These are phyloP conservation scores for Flaveria sonorensis DNA, from an alignment of 129 eudicot genomes.

Conservation along the genomic window DNA sequence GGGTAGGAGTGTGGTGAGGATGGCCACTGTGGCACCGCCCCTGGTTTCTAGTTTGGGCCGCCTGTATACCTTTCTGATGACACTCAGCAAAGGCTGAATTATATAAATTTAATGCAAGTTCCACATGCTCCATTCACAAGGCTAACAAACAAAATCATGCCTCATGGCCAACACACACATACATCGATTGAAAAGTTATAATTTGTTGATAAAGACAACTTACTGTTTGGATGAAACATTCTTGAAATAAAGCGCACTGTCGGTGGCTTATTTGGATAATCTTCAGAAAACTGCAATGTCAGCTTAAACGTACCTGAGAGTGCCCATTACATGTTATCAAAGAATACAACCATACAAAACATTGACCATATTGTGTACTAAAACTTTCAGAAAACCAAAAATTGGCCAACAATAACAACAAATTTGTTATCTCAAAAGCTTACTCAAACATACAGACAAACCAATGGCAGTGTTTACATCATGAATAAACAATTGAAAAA, in stretches of 20 bases:
- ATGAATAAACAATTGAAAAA: background rate
- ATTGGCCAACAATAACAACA: background rate
- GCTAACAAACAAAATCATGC: constrained; percentile 5
- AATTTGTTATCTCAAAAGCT: constrained; percentile 14
- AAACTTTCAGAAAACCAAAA: background rate
- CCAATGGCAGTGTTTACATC: background rate
- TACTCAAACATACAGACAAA: background rate
- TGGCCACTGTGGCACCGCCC: background rate
- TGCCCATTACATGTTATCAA: constrained; percentile 23
- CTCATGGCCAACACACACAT: constrained; percentile 7
- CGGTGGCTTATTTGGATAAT: constrained; percentile 65
- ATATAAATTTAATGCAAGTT: constrained; percentile 8
- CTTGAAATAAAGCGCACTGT: constrained; percentile 65
- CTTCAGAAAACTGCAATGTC: constrained; percentile 61
- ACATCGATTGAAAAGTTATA: background rate
- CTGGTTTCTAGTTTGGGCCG: background rate
- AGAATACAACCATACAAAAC: background rate
- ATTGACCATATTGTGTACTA: background rate
- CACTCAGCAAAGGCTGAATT: background rate
- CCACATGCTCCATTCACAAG: background rate
- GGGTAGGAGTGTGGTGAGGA: background rate
- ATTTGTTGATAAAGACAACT: constrained; percentile 27
- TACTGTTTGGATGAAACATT: constrained; percentile 76
- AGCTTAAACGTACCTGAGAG: constrained; percentile 58
- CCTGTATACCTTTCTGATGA: background rate